Conservation (phyloP, 495 filamentous ascomycete species). For the Podospora australis region DNA sequence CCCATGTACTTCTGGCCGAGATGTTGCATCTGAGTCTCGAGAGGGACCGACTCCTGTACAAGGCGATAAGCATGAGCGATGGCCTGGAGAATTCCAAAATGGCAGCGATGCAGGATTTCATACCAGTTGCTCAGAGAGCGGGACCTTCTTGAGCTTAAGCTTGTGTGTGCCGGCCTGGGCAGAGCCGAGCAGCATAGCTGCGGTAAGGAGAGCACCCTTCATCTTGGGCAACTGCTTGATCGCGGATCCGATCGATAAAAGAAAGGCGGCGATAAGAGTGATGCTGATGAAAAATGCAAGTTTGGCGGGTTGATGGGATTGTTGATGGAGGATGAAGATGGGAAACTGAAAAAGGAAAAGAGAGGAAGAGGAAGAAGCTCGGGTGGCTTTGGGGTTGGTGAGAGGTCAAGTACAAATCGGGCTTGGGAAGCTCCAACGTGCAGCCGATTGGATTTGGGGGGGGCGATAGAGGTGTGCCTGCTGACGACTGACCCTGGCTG, state of each 20-base stretch:
- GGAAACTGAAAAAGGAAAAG: not conserved
- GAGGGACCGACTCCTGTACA: conserved; percentile 64
- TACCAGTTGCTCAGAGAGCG: conserved; percentile 87
- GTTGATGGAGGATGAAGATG: not conserved
- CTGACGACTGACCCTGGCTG: conserved; percentile 2
- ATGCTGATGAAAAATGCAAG: not conserved
- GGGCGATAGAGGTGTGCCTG: not conserved
- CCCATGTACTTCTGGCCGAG: conserved; percentile 96
- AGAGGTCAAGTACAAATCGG: not conserved
- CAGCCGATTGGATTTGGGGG: not conserved
- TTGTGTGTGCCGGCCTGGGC: conserved; percentile 81
- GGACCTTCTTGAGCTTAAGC: conserved; percentile 95
- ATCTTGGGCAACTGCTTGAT: conserved; percentile 48
- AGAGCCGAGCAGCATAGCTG: conserved; percentile 77
- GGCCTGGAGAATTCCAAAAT: not conserved
- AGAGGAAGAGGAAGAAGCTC: not conserved
- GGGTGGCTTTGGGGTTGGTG: not conserved
- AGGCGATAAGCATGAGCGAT: conserved; percentile 14
- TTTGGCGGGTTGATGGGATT: not conserved
- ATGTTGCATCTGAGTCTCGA: conserved; percentile 70
- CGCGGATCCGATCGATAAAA: not conserved
- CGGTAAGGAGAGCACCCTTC: conserved; percentile 72
- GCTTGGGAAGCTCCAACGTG: not conserved
- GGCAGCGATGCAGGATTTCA: conserved; percentile 31
- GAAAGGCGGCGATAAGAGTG: not conserved